Base-by-base conservation (phyloP, 805 yeast genomes). In the Kluyveromyces nonfermentans region DNA sequence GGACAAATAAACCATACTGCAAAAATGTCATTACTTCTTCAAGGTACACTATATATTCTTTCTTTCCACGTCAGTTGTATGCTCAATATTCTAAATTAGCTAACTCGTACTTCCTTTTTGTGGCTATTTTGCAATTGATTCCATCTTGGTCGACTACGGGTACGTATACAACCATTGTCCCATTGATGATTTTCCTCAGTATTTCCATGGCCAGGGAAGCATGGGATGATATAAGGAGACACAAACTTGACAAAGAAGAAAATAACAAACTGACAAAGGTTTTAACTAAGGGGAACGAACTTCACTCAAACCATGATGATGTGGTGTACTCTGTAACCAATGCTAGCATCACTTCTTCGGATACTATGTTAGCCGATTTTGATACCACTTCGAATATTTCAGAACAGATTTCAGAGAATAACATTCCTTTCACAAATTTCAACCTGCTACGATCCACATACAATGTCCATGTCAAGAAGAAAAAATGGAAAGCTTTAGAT, bases 71-170 rank as follows among this genome's bases (percentile, higher is more conserved):
- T 49, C 97, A 93, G 57, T 62, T 93, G 33, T 72, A 78, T 49
- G 95, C 93, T 3, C 98, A 93, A 63, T 90, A 93, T 57, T 86
- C 95, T 19, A 90, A 87, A 59, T 56, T 93, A 37, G 98, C 98
- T 22, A 93, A 93, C 59, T 71, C 89, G 48, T 90, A 93, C 62
- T 93, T 93, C 64, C 67, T 93, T 74, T 71, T 80, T 2, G 93
- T 93, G 15, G 89, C 97, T 2, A 83, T 93, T 48, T 69, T 93
- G 70, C 98, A 93, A 60, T 81, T 90, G 89, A 82, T 93, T 39
- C 97, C 98, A 0, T 78, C 88, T 2, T 93, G 96, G 97, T 86
- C 96, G 1, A 87, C 98, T 5, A 93, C 98, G 0, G 98, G 97
- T 47, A 83, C 88, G 10, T 87, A 79, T 59, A 93, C 97, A 3